Evolutionary conservation across 352 stramenopile genomes (phyloP), one percentile per base, ranked within the genome.

Genomic region (Pythium sukuiense): DNA sequence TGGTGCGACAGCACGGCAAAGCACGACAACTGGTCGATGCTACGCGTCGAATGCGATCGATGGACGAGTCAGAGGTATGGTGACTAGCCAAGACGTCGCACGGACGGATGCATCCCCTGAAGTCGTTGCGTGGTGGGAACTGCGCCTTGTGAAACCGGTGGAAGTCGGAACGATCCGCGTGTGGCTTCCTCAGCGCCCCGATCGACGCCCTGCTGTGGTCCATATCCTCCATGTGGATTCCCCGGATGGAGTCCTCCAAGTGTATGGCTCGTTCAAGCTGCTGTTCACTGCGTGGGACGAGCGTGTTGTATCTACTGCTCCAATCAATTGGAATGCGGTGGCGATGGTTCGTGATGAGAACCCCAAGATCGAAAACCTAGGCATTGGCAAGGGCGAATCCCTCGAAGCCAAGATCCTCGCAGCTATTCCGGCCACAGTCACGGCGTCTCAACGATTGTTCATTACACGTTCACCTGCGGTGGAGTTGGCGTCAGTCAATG

Each of bases 31-130:
- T 39, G 78, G 79, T 0, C 45, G 18, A 2, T 89, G 83, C 41
- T 56, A 65, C 14, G 79, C 87, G 0, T 76, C 65, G 18, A 80
- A 89, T n/a, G 85, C 85, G 24, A 90, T 93, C 50, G 85, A 94
- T 32, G 84, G 85, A 14, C 69, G 65, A 27, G 75, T 88, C 24
- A 66, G 74, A 8, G 80, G 77, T 1, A 71, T 43, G 20, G 70
- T 81, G 13, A 76, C 81, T 0, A 77, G 71, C 2, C 79, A 87
- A 41, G 76, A 63, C 1, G 77, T 90, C 5, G 82, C 85, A 20
- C 71, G 80, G 9, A 91, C 85, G 0, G 53, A 76, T 4, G 63
- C 72, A 2, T 56, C 66, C 9, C 62, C 58, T 2, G 69, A 75
- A 12, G 60, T 69, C 16, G 41, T 63, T 18, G 64, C 85, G 8